Percentiles rank a stretch among this genome's conserved stretches.
phyloP scores from a whole-genome alignment of 2,329 filamentous ascomycete genomes.

The Davidsoniella neocaledoniae region DNA sequence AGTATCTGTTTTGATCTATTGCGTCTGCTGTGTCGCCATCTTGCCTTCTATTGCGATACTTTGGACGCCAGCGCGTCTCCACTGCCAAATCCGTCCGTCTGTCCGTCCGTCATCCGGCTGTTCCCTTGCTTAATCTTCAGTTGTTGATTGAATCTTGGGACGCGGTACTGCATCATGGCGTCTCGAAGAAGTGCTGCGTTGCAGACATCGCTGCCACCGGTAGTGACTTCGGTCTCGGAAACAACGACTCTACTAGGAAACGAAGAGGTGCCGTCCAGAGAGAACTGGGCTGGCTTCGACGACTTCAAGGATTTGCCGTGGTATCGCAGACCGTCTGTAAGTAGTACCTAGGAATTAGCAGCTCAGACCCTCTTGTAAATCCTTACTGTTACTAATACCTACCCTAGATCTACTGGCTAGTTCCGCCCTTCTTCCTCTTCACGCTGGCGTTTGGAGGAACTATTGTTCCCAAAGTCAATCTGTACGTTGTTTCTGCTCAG shows the following conservation, averaged over 20 bases:
- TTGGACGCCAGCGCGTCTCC: too few species aligned
- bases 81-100: too few species aligned
- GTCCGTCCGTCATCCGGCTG: too few species aligned
- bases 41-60: too few species aligned
- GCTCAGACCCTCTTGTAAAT: too few species aligned
- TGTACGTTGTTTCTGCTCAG: conserved; percentile 29
- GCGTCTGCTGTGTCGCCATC: too few species aligned
- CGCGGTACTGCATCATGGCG: too few species aligned
- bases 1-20: too few species aligned
- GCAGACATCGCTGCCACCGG: too few species aligned
- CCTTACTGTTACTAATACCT: background rate
- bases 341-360: conserved; percentile 14
- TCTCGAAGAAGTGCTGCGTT: too few species aligned
- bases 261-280: conserved; percentile 3
- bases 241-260: background rate
- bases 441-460: conserved; percentile 75
- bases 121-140: too few species aligned
- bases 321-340: conserved; percentile 46
- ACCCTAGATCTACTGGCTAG: conserved; percentile 59
- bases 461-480: conserved; percentile 71
- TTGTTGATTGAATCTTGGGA: too few species aligned
- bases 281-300: conserved; percentile 30
- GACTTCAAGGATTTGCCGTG: conserved; percentile 46
- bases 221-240: background rate
- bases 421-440: conserved; percentile 65